phyloP scores from a whole-genome alignment of 768 basidiomycete species.

The Rhizopogon vinicolor region DNA sequence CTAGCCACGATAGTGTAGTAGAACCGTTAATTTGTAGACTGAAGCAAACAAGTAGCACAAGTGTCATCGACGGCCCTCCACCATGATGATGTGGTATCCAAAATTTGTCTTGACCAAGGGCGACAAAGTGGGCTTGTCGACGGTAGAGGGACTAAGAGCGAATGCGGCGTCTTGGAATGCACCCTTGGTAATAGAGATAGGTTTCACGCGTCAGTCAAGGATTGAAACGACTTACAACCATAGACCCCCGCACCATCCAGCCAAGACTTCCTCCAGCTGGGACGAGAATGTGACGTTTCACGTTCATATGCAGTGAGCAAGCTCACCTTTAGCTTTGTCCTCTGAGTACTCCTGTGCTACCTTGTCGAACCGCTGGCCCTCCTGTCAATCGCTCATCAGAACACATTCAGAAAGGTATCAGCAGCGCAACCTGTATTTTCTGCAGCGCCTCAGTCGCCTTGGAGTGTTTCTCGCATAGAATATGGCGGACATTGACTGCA shows the following conservation, averaged over 20 bases:
- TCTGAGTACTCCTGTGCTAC: conserved; percentile 89
- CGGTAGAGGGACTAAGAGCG: conserved; percentile 69
- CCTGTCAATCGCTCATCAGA: conserved; percentile 33
- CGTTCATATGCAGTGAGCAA: neutral
- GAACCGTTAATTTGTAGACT: neutral
- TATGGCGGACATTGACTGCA: conserved; percentile 82
- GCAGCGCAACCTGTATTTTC: conserved; percentile 61
- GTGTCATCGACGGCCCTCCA: conserved; percentile 67
- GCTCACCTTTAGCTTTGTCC: conserved; percentile 81
- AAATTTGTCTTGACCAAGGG: conserved; percentile 77
- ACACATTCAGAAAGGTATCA: neutral
- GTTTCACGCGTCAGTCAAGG: neutral
- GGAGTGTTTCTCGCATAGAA: conserved; percentile 84
- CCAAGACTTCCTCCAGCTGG: conserved; percentile 81
- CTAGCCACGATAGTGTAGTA: conserved; percentile 1
- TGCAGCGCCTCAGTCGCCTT: conserved; percentile 73
- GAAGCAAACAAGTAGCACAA: neutral
- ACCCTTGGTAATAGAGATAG: conserved; percentile 31
- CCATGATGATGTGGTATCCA: conserved; percentile 91
- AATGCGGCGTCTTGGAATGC: conserved; percentile 90
- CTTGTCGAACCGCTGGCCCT: conserved; percentile 80
- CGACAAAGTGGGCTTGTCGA: conserved; percentile 72
- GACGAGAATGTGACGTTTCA: conserved; percentile 1
- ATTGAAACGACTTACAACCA: conserved; percentile 51
- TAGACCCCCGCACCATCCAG: conserved; percentile 83